phyloP scores from a whole-genome alignment of 306 rosid genomes.

The Betula pendula region DNA sequence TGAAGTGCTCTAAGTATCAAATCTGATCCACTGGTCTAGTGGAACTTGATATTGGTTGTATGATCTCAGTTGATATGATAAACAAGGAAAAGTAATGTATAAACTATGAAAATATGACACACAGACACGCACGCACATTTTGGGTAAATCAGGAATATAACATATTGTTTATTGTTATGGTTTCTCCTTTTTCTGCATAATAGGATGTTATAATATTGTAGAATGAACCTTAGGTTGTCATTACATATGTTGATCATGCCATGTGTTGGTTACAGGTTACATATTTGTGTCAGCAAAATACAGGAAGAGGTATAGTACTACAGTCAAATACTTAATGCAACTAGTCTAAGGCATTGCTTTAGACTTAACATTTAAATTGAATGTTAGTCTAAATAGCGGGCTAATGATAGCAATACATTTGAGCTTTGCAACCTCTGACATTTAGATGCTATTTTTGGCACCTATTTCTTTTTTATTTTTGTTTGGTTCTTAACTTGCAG shows the following conservation, averaged over 20 bases:
- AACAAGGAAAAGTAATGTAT: not conserved
- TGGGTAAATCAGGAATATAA: no score
- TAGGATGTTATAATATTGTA: no score
- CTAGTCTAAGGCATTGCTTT: not conserved
- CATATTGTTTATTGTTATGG: no score
- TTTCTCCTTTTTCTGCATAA: no score
- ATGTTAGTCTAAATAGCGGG: not conserved
- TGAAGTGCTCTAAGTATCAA: not conserved
- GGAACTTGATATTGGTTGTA: not conserved
- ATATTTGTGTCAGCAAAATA: not conserved
- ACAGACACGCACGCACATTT: not conserved
- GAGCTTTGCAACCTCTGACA: not conserved
- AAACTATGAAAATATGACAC: not conserved
- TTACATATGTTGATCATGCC: no score
- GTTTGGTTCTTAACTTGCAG: not conserved
- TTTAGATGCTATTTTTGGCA: not conserved
- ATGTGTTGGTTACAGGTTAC: not conserved
- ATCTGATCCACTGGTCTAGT: not conserved
- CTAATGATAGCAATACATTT: not conserved
- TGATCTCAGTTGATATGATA: not conserved
- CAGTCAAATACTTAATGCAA: not conserved
- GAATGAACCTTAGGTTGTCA: no score
- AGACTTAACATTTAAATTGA: not conserved
- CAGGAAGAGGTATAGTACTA: not conserved
- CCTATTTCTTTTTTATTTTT: not conserved